Percentiles rank a stretch among this genome's conserved stretches.
phyloP scores from a whole-genome alignment of 305 asterid genomes.

The Vinca major region DNA sequence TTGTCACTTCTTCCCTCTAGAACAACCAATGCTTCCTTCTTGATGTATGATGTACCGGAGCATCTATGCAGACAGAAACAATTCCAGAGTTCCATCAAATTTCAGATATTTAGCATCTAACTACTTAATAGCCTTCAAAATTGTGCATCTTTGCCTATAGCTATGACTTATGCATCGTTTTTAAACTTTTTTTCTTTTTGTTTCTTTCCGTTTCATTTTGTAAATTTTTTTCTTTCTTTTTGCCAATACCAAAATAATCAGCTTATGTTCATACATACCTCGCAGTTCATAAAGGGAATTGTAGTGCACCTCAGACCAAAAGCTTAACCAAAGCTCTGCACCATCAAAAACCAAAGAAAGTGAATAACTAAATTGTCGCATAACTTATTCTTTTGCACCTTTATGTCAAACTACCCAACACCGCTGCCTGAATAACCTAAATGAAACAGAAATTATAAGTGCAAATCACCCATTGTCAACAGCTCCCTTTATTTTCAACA shows the following conservation, averaged over 20 bases:
- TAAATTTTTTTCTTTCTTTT: background rate
- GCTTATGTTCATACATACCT: slow-evolving; percentile 24
- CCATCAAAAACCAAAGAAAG: background rate
- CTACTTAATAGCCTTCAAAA: background rate
- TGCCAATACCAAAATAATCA: background rate
- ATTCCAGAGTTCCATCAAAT: background rate
- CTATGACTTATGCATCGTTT: background rate
- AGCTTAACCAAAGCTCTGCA: slow-evolving; percentile 68
- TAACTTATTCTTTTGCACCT: background rate
- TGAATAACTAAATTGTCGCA: background rate
- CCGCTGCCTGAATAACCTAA: too few species aligned
- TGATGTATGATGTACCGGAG: slow-evolving; percentile 10
- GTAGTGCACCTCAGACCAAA: slow-evolving; percentile 69
- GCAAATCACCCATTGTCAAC: background rate
- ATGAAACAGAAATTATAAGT: background rate
- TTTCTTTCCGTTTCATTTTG: background rate
- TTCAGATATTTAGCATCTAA: background rate
- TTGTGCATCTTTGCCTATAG: background rate
- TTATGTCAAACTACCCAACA: too few species aligned
- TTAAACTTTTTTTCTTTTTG: background rate
- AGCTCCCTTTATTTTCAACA: background rate
- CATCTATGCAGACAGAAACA: slow-evolving; percentile 9
- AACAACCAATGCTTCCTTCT: slow-evolving; percentile 25
- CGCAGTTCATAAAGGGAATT: slow-evolving; percentile 50
- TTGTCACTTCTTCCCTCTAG: background rate